Evolutionary conservation across 805 yeast genomes (phyloP), one percentile per base, ranked within the genome.

Genomic region (Cyberlindnera samutprakarnensis): DNA sequence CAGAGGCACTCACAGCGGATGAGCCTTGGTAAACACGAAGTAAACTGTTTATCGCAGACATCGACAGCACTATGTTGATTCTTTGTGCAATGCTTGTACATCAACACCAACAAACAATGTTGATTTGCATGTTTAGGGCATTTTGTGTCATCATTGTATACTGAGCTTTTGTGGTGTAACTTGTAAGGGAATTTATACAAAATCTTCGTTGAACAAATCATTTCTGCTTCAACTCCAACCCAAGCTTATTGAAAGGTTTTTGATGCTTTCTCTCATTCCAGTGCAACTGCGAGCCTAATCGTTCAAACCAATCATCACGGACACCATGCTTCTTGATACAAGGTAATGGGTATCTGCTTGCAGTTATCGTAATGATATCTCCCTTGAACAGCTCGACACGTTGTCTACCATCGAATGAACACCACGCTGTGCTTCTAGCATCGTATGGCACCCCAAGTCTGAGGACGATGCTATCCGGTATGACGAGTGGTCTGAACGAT

Each of bases 401-500:
- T 28, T 52, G 51, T 31, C 53, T 57, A 19, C 62, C 62, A 36
- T 57, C 62, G 39, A 57, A 57, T 6, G 61, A 48, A 26, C 61
- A 56, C 62, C 62, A 57, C 1, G 57, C 62, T 0, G 59, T 48
- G 8, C 50, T 33, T 36, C 62, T 41, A 1, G 60, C 39, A 23
- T 50, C 50, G 24, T 53, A 49, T 4, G 62, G 62, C 2, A 57
- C 59, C 16, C 59, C 59, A 2, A 56, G 37, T 36, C 59, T 41
- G 14, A 57, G 38, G 10, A 54, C 49, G 13, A 44, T 53, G 2
- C 56, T 47, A 29, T 57, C 62, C 4, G 78, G 78, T 17, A 71
- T 57, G 13, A 71, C 60, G 25, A 71, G 54, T 3, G 77, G 78
- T 37, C 78, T 51, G 43, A 71, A 71, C 18, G 71, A 64, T 11